phyloP scores from a whole-genome alignment of 192 early-diverging fungal species.

The Rhizophagus sp. region DNA sequence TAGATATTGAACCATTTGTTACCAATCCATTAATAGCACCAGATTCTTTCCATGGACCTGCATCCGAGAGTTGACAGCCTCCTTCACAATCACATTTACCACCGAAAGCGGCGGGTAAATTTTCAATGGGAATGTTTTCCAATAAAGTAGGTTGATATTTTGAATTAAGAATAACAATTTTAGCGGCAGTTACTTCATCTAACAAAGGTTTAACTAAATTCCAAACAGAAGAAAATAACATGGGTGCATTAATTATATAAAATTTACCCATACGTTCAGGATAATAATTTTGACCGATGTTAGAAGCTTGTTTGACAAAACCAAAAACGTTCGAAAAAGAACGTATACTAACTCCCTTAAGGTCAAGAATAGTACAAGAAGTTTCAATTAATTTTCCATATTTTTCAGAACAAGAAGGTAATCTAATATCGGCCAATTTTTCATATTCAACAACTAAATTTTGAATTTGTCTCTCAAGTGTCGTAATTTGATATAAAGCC shows the following conservation, averaged over 20 bases:
- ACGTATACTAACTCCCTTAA: slow-evolving; percentile 69
- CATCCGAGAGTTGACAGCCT: slow-evolving; percentile 49
- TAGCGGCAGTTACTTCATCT: slow-evolving; percentile 56
- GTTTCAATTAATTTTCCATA: slow-evolving; percentile 61
- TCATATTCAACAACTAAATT: slow-evolving; percentile 78
- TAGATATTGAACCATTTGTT: too few relatives aligned
- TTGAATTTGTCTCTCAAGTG: slow-evolving; percentile 69
- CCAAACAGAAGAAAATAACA: slow-evolving; percentile 67
- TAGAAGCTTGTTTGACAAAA: slow-evolving; percentile 66
- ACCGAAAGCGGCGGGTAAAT: slow-evolving; percentile 46
- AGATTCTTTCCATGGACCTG: slow-evolving; percentile 53
- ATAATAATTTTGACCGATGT: slow-evolving; percentile 80
- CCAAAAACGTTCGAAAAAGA: slow-evolving; percentile 62
- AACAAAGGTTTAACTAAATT: slow-evolving; percentile 52
- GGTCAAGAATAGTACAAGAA: slow-evolving; percentile 72
- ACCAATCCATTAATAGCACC: background rate
- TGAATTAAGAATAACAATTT: slow-evolving; percentile 52
- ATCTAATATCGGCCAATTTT: slow-evolving; percentile 59
- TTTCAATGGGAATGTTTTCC: slow-evolving; percentile 45
- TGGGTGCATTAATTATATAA: slow-evolving; percentile 81
- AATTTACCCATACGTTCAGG: slow-evolving; percentile 83
- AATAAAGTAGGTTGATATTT: slow-evolving; percentile 47
- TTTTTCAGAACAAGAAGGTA: slow-evolving; percentile 67
- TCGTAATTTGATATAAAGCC: slow-evolving; percentile 62
- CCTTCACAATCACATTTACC: slow-evolving; percentile 47